Conservation (phyloP, 495 filamentous ascomycete genomes). For the Tuber borchii region DNA sequence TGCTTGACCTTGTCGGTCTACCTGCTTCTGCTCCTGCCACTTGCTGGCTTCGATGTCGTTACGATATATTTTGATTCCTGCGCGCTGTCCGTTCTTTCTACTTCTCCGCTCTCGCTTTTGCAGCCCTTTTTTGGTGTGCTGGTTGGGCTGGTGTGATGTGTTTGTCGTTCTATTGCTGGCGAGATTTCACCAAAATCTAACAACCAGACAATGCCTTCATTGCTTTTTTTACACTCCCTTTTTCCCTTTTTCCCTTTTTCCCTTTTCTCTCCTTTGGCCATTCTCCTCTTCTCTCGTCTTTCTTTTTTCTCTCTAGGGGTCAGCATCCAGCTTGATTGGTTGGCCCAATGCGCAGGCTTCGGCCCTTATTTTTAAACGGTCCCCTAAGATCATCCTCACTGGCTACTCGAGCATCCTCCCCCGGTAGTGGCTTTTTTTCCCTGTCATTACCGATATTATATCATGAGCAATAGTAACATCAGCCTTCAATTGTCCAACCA, state of each 20-base stretch:
- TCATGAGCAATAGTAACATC: not conserved
- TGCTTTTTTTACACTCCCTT: not conserved
- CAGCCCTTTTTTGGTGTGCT: conserved; percentile 6
- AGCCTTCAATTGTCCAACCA: conserved; percentile 1
- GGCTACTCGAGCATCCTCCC: not conserved
- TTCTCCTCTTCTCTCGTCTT: not conserved
- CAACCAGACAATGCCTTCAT: not conserved
- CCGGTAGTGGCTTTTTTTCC: not conserved
- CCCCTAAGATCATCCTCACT: not conserved
- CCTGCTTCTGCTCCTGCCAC: not conserved
- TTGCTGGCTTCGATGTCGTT: not conserved
- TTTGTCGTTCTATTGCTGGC: conserved; percentile 31
- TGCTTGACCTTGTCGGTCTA: conserved; percentile 1
- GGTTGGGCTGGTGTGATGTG: conserved; percentile 33
- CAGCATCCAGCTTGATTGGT: not conserved
- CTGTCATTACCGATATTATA: not conserved
- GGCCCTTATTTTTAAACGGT: conserved; percentile 6
- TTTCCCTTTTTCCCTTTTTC: not conserved
- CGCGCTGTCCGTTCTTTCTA: not conserved
- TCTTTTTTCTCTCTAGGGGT: not conserved
- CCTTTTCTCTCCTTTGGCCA: not conserved
- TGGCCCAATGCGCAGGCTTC: not conserved
- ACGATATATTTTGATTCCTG: conserved; percentile 2
- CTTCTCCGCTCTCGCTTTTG: not conserved
- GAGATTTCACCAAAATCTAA: conserved; percentile 8